Evolutionary conservation across 148 eudicot genomes (phyloP), one percentile per base, ranked within the genome.

Genomic region (Vaccinium corymbosum): DNA sequence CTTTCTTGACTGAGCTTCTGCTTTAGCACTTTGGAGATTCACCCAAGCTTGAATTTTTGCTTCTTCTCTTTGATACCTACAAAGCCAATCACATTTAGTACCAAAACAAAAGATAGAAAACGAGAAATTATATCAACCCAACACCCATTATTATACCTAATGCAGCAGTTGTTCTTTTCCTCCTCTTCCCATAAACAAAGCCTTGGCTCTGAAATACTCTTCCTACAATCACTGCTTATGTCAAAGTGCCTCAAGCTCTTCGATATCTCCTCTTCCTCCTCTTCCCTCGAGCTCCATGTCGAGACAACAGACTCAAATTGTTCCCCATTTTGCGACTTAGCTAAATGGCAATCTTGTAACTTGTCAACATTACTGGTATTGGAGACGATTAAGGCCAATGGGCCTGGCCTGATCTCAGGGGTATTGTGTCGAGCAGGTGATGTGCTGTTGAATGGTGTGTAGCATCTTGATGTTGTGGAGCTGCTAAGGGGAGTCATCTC

Each of bases 11-110:
- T 95, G 96, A 87, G 98, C 98, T 95, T 95, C 98, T 79, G 96
- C 98, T 93, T 92, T 95, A 70, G 98, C 98, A 85, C 85, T 94
- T 86, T 95, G 92, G 76, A 95, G 96, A 82, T 95, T 93, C 46
- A 95, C 86, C 98, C 98, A 95, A 78, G 98, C 98, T 89, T 93
- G 96, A 86, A 95, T 94, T 83, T 89, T 95, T 1, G 98, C 98
- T 86, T 95, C 98, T 84, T 95, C 95, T 88, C 95, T 92, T 83
- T 93, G 98, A 83, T 95, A 95, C 96, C 98, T 95, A 80, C 25
- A 80, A 84, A 64, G 12, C 80, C 49, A 70, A 83, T 62, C 38
- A 78, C 11, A 55, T 53, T 76, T 56, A 16, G 72, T 7, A 32
- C 42, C 25, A 72, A 82, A 73, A 22, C 22, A 48, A 29, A 51